A percentile compares a stretch with the other conserved stretches of the same genome.
Evolutionary conservation across 352 stramenopile genomes (phyloP).

Genomic region (Phytophthora quininea): DNA sequence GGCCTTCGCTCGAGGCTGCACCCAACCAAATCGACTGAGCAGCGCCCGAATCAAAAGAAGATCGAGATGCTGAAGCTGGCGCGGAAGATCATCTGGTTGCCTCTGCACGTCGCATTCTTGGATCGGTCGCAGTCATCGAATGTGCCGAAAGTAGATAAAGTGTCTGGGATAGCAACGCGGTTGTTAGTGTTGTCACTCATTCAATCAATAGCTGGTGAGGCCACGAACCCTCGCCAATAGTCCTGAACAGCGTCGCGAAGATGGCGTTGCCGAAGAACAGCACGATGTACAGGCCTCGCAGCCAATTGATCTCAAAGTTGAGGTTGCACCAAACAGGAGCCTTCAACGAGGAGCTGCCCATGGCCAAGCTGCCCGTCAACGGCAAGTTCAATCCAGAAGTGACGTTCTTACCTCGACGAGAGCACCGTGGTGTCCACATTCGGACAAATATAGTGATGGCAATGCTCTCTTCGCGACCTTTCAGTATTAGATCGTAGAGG

Average conservation of each 20-base stretch:
- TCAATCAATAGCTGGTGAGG: not conserved
- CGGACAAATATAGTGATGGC: too few relatives aligned
- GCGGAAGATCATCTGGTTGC: constrained; percentile 79
- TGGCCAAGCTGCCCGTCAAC: too few relatives aligned
- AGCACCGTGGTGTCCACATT: too few relatives aligned
- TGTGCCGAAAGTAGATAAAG: constrained; percentile 62
- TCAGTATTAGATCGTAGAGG: too few relatives aligned
- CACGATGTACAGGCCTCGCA: constrained; percentile 56
- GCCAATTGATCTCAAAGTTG: constrained; percentile 38
- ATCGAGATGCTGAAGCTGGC: constrained; percentile 65
- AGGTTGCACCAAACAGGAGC: not conserved
- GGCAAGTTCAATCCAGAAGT: not conserved
- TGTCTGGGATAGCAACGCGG: constrained; percentile 3
- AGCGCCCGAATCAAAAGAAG: constrained; percentile 62
- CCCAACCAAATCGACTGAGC: constrained; percentile 48
- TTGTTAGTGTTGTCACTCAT: not conserved
- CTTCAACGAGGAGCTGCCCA: not conserved
- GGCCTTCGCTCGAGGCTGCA: constrained; percentile 25
- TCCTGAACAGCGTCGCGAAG: constrained; percentile 68
- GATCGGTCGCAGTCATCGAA: constrained; percentile 57
- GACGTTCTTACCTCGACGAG: too few relatives aligned
- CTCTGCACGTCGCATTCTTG: constrained; percentile 51
- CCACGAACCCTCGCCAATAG: constrained; percentile 54
- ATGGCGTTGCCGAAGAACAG: constrained; percentile 82
- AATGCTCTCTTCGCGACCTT: too few relatives aligned